These are phyloP conservation scores for Talaromyces sp. DNA, from an alignment of 2,329 filamentous ascomycete species.

Conservation along the genomic window DNA sequence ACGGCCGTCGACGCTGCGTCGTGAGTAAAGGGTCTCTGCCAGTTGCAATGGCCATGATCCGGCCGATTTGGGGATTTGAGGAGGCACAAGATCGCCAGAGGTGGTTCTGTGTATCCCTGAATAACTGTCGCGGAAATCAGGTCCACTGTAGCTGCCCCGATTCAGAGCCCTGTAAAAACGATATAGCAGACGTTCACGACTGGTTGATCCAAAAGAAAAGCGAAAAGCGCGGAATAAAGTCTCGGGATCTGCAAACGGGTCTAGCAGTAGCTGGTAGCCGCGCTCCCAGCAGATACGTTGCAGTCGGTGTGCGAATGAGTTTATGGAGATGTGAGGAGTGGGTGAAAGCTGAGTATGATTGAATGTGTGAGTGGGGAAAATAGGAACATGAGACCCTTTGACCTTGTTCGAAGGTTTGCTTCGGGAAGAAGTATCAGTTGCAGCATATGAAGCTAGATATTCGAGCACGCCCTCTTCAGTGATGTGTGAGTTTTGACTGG, in stretches of 20 bases:
- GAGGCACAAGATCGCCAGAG: constrained; percentile 17
- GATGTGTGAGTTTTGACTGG: not conserved
- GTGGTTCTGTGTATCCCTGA: constrained; percentile 56
- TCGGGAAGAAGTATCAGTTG: not conserved
- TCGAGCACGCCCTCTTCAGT: not conserved
- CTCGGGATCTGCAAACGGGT: constrained; percentile 43
- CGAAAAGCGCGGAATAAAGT: constrained; percentile 59
- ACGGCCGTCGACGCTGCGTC: constrained; percentile 15
- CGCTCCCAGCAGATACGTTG: constrained; percentile 63
- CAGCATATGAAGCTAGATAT: not conserved
- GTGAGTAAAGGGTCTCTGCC: constrained; percentile 19
- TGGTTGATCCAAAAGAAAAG: constrained; percentile 60
- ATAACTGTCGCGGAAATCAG: constrained; percentile 50
- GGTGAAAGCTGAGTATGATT: constrained; percentile 33
- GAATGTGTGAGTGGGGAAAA: constrained; percentile 13
- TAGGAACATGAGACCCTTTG: not conserved
- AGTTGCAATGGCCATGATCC: constrained; percentile 9
- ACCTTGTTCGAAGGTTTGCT: not conserved
- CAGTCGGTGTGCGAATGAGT: constrained; percentile 65
- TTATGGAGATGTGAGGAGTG: constrained; percentile 60
- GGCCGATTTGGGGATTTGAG: constrained; percentile 11
- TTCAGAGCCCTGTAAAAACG: constrained; percentile 37
- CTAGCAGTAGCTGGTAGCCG: constrained; percentile 54
- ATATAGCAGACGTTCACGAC: constrained; percentile 33
- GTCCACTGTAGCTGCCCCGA: constrained; percentile 26